phyloP scores from a whole-genome alignment of 2,329 filamentous ascomycete species.

The Claviceps sorghi region DNA sequence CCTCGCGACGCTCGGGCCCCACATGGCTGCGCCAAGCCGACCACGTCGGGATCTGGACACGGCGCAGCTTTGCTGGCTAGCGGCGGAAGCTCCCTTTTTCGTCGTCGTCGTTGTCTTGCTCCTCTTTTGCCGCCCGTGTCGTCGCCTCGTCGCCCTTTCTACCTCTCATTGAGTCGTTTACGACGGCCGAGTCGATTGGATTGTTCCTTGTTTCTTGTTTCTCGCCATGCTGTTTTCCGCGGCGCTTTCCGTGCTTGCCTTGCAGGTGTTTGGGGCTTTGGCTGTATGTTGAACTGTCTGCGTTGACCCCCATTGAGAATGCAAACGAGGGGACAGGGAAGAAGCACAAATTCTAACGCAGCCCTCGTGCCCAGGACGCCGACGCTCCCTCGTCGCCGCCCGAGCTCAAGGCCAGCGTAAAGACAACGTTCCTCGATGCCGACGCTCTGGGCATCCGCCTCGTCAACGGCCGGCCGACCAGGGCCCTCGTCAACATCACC shows the following conservation, averaged over 20 bases:
- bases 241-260: constrained; percentile 4
- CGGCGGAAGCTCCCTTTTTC: neutral
- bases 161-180: neutral
- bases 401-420: constrained; percentile 37
- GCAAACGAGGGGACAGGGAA: neutral
- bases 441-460: constrained; percentile 93
- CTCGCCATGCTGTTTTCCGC: constrained; percentile 5
- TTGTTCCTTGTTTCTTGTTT: neutral
- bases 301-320: neutral
- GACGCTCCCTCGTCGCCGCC: neutral
- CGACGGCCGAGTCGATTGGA: neutral
- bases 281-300: constrained; percentile 1
- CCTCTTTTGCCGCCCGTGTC: neutral
- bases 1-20: no score
- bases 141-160: neutral
- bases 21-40: neutral
- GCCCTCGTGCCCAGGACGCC: neutral
- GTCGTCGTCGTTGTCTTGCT: neutral
- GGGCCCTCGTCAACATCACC: constrained; percentile 65
- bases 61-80: neutral
- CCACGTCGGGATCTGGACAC: neutral
- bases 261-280: constrained; percentile 5
- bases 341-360: neutral
- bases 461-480: constrained; percentile 78
- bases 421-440: constrained; percentile 49